Percentiles rank a stretch among this genome's conserved stretches.
Conservation (phyloP, 352 stramenopile species). For the Phytophthora constricta region DNA sequence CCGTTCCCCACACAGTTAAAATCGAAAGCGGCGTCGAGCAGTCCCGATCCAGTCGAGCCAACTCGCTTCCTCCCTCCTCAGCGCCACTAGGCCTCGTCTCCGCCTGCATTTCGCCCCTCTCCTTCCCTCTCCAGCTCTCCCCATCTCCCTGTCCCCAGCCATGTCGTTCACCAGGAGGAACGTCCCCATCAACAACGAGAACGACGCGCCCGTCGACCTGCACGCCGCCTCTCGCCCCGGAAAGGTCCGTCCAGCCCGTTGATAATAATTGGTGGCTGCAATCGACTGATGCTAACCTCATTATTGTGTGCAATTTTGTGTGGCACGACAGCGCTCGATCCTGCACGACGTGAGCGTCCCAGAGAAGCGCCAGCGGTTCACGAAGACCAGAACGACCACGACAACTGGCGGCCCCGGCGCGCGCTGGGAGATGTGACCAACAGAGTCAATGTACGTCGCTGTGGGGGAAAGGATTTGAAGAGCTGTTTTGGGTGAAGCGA, state of each 20-base stretch:
- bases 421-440: slow-evolving; percentile 78
- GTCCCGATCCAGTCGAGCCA: slow-evolving; percentile 7
- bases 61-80: neutral
- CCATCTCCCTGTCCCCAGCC: slow-evolving; percentile 9
- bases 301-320: too few relatives aligned
- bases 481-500: neutral
- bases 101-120: slow-evolving; percentile 18
- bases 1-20: slow-evolving; percentile 22
- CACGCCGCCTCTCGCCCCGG: slow-evolving; percentile 38
- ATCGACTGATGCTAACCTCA: too few relatives aligned
- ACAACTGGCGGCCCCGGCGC: slow-evolving; percentile 29
- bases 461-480: neutral
- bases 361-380: slow-evolving; percentile 66
- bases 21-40: slow-evolving; percentile 6
- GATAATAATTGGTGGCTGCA: too few relatives aligned
- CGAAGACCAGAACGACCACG: slow-evolving; percentile 46
- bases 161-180: slow-evolving; percentile 38
- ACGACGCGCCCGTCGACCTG: slow-evolving; percentile 57
- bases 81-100: neutral
- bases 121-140: neutral
- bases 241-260: slow-evolving; percentile 58
- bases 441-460: slow-evolving; percentile 63
- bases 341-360: slow-evolving; percentile 55
- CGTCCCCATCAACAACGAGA: slow-evolving; percentile 71
- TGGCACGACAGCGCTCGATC: slow-evolving; percentile 39